These are phyloP conservation scores for Rhododendron ferrugineum DNA, from an alignment of 148 eudicot genomes.

Conservation along the genomic window DNA sequence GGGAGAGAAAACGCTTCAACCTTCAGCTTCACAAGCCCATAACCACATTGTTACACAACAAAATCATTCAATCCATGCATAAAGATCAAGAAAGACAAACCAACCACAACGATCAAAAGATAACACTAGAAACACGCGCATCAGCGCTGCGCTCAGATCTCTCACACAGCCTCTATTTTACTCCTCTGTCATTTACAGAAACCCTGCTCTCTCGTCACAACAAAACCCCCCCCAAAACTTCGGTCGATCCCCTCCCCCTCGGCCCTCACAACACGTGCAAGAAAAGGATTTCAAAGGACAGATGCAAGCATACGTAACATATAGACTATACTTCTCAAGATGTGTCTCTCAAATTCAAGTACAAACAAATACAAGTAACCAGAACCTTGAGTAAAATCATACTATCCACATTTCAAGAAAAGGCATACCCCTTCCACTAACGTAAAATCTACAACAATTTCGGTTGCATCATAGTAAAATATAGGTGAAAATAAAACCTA, in stretches of 20 bases:
- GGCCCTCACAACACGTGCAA: background rate
- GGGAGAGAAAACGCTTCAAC: background rate
- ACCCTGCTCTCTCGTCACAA: background rate
- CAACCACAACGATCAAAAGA: background rate
- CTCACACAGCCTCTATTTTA: background rate
- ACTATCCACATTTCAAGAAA: conserved; percentile 2
- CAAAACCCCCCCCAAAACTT: background rate
- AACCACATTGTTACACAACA: background rate
- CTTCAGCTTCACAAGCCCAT: background rate
- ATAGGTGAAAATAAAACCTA: background rate
- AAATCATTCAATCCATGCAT: background rate
- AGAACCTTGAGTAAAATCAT: background rate
- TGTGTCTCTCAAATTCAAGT: conserved; percentile 2
- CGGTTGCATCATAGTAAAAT: background rate
- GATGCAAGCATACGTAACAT: background rate
- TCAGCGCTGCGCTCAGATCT: background rate
- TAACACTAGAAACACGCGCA: background rate
- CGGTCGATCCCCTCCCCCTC: background rate
- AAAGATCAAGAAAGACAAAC: background rate
- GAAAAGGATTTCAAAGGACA: background rate
- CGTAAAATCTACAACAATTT: background rate
- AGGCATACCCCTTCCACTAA: background rate
- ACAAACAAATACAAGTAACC: background rate
- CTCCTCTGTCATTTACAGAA: background rate
- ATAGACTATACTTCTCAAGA: background rate